These are phyloP conservation scores for Psilocybe sp. DNA, from an alignment of 768 basidiomycete species.

Conservation along the genomic window DNA sequence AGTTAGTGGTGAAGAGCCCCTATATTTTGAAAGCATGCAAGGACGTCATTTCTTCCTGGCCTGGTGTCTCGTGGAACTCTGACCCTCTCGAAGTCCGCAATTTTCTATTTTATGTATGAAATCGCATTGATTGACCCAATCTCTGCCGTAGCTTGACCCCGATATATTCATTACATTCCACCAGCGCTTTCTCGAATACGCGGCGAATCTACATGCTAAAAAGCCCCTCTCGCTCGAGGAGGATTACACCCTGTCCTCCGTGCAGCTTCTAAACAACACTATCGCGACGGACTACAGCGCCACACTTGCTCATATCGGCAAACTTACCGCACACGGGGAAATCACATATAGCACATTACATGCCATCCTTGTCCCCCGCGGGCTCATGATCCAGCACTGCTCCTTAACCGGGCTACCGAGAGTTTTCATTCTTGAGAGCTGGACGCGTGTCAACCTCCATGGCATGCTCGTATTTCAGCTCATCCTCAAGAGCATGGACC, in stretches of 20 bases:
- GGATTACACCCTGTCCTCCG: slow-evolving; percentile 36
- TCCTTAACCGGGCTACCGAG: slow-evolving; percentile 51
- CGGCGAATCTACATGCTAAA: slow-evolving; percentile 33
- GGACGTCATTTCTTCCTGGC: slow-evolving; percentile 55
- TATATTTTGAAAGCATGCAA: slow-evolving; percentile 56
- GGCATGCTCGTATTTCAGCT: slow-evolving; percentile 41
- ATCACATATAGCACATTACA: slow-evolving; percentile 57
- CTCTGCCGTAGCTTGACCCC: slow-evolving; percentile 45
- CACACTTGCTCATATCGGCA: slow-evolving; percentile 43
- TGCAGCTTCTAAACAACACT: slow-evolving; percentile 48
- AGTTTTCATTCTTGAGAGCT: slow-evolving; percentile 43
- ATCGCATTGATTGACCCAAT: background rate
- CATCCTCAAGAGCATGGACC: slow-evolving; percentile 48
- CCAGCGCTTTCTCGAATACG: slow-evolving; percentile 41
- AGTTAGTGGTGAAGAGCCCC: slow-evolving; percentile 55
- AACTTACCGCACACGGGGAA: slow-evolving; percentile 50
- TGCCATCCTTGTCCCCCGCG: slow-evolving; percentile 52
- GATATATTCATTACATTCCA: slow-evolving; percentile 56
- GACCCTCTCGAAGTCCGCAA: slow-evolving; percentile 50
- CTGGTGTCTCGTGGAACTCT: slow-evolving; percentile 60
- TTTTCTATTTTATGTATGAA: background rate
- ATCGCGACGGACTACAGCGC: slow-evolving; percentile 46
- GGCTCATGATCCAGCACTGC: slow-evolving; percentile 49
- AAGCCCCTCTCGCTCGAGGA: slow-evolving; percentile 38
- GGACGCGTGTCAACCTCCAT: slow-evolving; percentile 32